Evolutionary conservation across 345 rosid species (phyloP).

Genomic region (Aethionema arabicum): DNA sequence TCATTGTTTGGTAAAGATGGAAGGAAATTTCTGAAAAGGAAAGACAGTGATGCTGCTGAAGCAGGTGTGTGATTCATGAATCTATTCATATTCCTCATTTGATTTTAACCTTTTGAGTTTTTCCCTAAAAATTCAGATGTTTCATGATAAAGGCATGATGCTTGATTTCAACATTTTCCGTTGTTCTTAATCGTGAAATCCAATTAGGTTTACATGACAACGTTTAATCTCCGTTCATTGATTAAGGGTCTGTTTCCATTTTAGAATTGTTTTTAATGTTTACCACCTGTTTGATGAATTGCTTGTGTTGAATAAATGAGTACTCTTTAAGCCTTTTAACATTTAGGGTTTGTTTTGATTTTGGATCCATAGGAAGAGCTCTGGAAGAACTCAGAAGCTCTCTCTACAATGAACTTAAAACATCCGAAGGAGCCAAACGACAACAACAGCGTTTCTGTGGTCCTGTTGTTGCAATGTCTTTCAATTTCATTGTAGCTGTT

Average conservation of each 20-base stretch:
- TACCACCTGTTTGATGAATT: constrained; percentile 24
- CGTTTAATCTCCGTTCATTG: neutral
- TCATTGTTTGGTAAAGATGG: constrained; percentile 44
- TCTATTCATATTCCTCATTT: neutral
- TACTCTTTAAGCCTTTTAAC: neutral
- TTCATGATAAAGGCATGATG: neutral
- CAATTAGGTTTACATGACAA: constrained; percentile 2
- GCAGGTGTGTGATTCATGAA: constrained; percentile 47
- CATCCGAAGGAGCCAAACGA: constrained; percentile 84
- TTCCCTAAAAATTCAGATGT: neutral
- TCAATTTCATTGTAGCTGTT: constrained; percentile 85
- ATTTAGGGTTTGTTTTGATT: constrained; percentile 13
- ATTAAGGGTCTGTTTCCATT: neutral
- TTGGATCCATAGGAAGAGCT: constrained; percentile 56
- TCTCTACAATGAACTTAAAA: constrained; percentile 76
- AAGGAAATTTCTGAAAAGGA: constrained; percentile 71
- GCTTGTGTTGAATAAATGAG: constrained; percentile 8
- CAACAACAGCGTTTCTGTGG: constrained; percentile 86
- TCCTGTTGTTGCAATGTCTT: constrained; percentile 78
- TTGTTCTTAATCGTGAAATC: neutral
- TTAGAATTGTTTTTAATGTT: neutral
- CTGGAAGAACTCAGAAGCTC: constrained; percentile 83
- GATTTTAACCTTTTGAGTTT: neutral
- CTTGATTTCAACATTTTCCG: constrained; percentile 5
- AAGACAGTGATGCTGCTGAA: constrained; percentile 96